These are phyloP conservation scores for Eremothecium sinecaudum DNA, from an alignment of 1,139 yeast species.

Conservation along the genomic window DNA sequence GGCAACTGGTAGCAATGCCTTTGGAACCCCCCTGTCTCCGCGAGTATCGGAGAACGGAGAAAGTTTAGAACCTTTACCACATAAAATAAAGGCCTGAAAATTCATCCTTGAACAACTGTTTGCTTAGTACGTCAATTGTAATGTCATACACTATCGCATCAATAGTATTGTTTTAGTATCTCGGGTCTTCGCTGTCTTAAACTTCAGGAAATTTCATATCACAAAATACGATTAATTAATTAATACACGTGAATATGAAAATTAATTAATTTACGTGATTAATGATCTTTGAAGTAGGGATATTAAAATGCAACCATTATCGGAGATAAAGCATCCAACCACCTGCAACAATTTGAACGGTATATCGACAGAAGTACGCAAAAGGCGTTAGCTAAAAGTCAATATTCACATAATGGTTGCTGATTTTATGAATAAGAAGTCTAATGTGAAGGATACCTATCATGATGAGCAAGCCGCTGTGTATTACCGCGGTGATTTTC, in stretches of 20 bases:
- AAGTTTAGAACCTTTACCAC: slow-evolving; percentile 73
- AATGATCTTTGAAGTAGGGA: background rate
- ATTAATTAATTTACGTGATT: slow-evolving; percentile 2
- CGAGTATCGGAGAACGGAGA: slow-evolving; percentile 56
- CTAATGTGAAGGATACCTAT: background rate
- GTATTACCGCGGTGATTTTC: slow-evolving; percentile 11
- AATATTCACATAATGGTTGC: no score
- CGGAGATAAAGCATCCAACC: no score
- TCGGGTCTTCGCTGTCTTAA: background rate
- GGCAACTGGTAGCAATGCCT: slow-evolving; percentile 83
- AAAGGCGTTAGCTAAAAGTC: no score
- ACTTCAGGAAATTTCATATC: slow-evolving; percentile 2
- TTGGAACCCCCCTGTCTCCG: slow-evolving; percentile 49
- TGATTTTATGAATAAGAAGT: background rate
- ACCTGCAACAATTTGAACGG: no score
- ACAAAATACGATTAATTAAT: background rate
- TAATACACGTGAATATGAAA: no score
- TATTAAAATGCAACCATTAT: no score
- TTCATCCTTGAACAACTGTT: slow-evolving; percentile 44
- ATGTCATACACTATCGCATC: background rate
- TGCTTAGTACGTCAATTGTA: background rate
- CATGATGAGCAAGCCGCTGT: slow-evolving; percentile 2
- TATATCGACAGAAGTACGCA: no score
- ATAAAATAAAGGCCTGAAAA: slow-evolving; percentile 80
- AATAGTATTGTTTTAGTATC: background rate